Evolutionary conservation across 139 green algal species (phyloP), one percentile per base, ranked within the genome.

Genomic region (Closterium sp.): DNA sequence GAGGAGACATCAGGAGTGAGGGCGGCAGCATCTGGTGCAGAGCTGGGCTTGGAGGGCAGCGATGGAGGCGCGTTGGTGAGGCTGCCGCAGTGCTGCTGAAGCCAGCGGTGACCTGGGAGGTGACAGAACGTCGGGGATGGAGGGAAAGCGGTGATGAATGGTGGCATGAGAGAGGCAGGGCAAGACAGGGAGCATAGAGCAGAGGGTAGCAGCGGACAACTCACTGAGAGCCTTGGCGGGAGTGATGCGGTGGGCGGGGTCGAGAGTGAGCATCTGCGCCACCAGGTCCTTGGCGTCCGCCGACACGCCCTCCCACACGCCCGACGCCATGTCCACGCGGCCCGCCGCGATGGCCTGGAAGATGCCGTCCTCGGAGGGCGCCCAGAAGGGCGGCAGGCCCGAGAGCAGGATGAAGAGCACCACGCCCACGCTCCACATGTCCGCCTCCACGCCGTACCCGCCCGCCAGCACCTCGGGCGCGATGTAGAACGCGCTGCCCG

Each of bases 381-480:
- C n/a, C n/a, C 83, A 84, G 43, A 95, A 95, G 34, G 93, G 93
- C 69, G 93, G 93, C 32, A 34, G 38, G 21, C 93, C 93, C 5
- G 89, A 76, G 19, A 95, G 38, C 83, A 95, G 64, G 3, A 91
- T 84, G 93, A 94, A 95, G 25, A 89, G 21, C 25, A 94, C 89
- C 21, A 95, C 93, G 30, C 93, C 93, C 7, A 94, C n/a, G 30
- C 84, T 90, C 93, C 93, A 95, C 55, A 93, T 86, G 83, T 95
- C 93, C 25, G 91, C 89, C 86, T 94, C 93, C 43, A 88, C 91
- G 25, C 32, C 84, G 83, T 95, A 89, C n/a, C 91, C 85, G 33
- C 87, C 66, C 9, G 8, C 66, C 4, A 93, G 84, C 64, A 95
- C 91, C 86, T 95, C 93, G 9, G 93, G 93, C 9, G 93, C 93